A percentile compares a stretch with the other conserved stretches of the same genome.
These are phyloP conservation scores for Glaciozyma antarctica DNA, from an alignment of 768 basidiomycete species.

Conservation along the genomic window DNA sequence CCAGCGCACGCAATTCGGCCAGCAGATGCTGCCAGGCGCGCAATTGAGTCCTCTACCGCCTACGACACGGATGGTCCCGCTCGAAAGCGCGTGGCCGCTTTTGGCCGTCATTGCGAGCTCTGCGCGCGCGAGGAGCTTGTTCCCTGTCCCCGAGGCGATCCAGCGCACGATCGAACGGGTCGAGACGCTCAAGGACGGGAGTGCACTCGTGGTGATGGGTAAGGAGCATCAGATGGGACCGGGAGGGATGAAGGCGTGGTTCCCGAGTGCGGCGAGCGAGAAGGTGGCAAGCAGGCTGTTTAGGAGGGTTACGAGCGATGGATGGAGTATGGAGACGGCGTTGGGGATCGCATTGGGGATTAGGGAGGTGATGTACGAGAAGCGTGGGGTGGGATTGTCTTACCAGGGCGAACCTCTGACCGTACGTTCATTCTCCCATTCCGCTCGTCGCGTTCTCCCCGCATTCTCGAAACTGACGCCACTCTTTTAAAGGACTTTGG, in stretches of 20 bases:
- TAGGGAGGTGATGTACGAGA: neutral
- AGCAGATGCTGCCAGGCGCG: neutral
- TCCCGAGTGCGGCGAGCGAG: neutral
- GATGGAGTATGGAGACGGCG: neutral
- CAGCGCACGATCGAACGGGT: neutral
- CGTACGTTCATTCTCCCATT: neutral
- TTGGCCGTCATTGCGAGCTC: neutral
- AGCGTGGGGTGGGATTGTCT: neutral
- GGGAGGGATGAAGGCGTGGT: neutral
- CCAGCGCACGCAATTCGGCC: neutral
- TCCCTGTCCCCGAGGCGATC: neutral
- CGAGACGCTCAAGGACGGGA: neutral
- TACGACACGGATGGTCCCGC: neutral
- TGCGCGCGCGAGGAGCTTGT: neutral
- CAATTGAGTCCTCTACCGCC: neutral
- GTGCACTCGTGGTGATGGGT: neutral
- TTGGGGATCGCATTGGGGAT: neutral
- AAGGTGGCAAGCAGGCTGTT: neutral
- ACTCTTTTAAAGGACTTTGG: neutral
- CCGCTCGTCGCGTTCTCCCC: neutral
- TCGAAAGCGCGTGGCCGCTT: neutral
- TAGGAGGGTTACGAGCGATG: neutral
- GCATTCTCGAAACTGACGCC: neutral
- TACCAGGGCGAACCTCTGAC: neutral
- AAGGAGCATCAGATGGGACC: neutral